Percentiles rank a stretch among this genome's conserved stretches.
phyloP scores from a whole-genome alignment of 345 rosid genomes.

The Salix arbutifolia region DNA sequence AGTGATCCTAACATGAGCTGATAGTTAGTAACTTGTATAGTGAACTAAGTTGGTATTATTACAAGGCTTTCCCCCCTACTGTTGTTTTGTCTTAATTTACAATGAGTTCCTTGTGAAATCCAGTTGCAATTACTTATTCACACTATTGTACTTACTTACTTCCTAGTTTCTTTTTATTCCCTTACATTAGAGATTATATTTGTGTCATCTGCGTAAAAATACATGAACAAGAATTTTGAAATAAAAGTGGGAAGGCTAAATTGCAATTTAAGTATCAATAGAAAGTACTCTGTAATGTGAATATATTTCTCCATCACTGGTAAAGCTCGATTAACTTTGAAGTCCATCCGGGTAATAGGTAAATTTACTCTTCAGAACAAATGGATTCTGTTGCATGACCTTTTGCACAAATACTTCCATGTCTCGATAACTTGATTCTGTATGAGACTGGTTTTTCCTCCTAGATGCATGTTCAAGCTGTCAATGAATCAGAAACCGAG shows the following conservation, averaged over 20 bases:
- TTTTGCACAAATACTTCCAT: conserved; percentile 58
- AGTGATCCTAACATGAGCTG: conserved; percentile 45
- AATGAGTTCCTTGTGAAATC: background rate
- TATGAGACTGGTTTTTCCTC: conserved; percentile 44
- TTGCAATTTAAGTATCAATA: background rate
- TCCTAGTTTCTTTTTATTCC: background rate
- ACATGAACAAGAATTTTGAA: background rate
- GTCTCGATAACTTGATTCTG: conserved; percentile 52
- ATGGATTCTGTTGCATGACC: conserved; percentile 60
- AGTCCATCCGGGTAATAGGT: background rate
- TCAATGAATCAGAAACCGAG: conserved; percentile 4
- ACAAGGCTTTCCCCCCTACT: background rate
- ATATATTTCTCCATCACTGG: background rate
- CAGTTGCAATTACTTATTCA: background rate
- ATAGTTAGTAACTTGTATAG: conserved; percentile 34
- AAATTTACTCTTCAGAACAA: conserved; percentile 16
- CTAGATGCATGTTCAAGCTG: conserved; percentile 75
- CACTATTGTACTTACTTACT: background rate
- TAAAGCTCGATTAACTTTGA: background rate
- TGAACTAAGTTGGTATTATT: background rate
- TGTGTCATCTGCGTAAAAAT: background rate
- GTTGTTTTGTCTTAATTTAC: background rate
- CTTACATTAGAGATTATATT: background rate
- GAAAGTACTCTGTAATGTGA: background rate
- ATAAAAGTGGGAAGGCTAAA: background rate